Evolutionary conservation across 2,329 filamentous ascomycete species (phyloP).

Genomic region (Chaetomiaceae sp.): DNA sequence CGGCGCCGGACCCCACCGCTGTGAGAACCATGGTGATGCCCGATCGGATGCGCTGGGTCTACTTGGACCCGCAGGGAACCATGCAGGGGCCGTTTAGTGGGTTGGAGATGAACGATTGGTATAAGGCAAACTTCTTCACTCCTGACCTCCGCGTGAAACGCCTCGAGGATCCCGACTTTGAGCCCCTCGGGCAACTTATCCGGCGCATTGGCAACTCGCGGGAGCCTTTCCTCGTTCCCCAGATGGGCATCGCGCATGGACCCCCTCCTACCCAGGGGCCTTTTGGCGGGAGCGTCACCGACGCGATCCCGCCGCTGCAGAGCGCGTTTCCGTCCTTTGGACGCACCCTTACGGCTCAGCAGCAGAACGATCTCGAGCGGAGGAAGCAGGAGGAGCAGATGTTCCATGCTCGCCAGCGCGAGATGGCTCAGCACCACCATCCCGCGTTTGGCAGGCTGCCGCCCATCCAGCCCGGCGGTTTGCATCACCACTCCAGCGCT

Average conservation of each 20-base stretch:
- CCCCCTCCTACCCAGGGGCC: constrained; percentile 52
- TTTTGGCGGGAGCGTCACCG: constrained; percentile 46
- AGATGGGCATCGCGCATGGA: constrained; percentile 92
- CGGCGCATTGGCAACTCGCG: constrained; percentile 93
- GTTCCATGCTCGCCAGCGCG: constrained; percentile 91
- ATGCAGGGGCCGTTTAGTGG: constrained; percentile 94
- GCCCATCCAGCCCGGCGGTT: constrained; percentile 46
- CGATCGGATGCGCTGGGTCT: constrained; percentile 97
- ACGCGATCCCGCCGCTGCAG: constrained; percentile 81
- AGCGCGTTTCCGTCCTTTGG: constrained; percentile 95
- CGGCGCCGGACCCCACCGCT: constrained; percentile 48
- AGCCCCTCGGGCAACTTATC: constrained; percentile 91
- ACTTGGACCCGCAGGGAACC: constrained; percentile 87
- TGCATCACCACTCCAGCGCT: constrained; percentile 92
- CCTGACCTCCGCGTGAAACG: constrained; percentile 93
- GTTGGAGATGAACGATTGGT: constrained; percentile 99
- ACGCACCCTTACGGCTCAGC: constrained; percentile 90
- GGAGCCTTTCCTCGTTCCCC: constrained; percentile 94
- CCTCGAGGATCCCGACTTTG: constrained; percentile 87
- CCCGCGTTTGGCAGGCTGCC: constrained; percentile 69
- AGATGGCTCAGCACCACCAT: constrained; percentile 72
- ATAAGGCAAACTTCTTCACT: constrained; percentile 97
- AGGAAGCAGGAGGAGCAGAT: constrained; percentile 98
- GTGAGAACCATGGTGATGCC: constrained; percentile 96
- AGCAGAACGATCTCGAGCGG: constrained; percentile 94